Evolutionary conservation across 306 rosid genomes (phyloP).

Genomic region (Fragaria ananassa): DNA sequence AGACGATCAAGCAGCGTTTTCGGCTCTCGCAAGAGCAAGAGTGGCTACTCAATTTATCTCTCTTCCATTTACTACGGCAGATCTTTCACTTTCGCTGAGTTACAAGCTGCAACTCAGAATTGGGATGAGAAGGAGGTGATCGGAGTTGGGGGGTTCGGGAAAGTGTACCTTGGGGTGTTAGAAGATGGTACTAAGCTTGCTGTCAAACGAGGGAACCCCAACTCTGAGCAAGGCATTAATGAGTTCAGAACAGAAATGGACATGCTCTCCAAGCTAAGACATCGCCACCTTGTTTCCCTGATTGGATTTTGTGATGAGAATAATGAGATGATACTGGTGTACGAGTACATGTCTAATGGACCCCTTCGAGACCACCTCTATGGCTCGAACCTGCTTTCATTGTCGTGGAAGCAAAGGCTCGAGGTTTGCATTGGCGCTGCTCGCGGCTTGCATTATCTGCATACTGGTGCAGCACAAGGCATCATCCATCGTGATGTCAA

Average conservation of each 20-base stretch:
- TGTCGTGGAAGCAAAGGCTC: conserved; percentile 81
- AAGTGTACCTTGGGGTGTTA: conserved; percentile 65
- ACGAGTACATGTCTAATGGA: conserved; percentile 84
- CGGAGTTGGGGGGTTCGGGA: conserved; percentile 89
- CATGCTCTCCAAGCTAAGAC: conserved; percentile 80
- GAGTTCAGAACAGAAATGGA: conserved; percentile 77
- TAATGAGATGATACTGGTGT: conserved; percentile 80
- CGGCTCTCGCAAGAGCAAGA: conserved; percentile 52
- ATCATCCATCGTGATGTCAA: conserved; percentile 83
- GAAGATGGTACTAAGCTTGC: conserved; percentile 72
- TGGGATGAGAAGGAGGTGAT: conserved; percentile 65
- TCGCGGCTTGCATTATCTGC: conserved; percentile 84
- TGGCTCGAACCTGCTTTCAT: conserved; percentile 43
- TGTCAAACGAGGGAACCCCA: conserved; percentile 59
- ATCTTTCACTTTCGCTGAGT: conserved; percentile 47
- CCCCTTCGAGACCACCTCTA: conserved; percentile 73
- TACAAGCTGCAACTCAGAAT: conserved; percentile 56
- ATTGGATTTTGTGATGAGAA: conserved; percentile 78
- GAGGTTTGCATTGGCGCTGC: conserved; percentile 85
- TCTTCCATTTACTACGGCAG: conserved; percentile 36
- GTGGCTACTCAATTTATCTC: conserved; percentile 27
- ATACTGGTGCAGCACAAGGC: conserved; percentile 77
- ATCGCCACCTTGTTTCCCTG: conserved; percentile 79
- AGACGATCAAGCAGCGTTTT: conserved; percentile 30
- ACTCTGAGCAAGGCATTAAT: conserved; percentile 75